Evolutionary conservation across 805 yeast species (phyloP).

Genomic region (Sugiyamaella chiloensis): DNA sequence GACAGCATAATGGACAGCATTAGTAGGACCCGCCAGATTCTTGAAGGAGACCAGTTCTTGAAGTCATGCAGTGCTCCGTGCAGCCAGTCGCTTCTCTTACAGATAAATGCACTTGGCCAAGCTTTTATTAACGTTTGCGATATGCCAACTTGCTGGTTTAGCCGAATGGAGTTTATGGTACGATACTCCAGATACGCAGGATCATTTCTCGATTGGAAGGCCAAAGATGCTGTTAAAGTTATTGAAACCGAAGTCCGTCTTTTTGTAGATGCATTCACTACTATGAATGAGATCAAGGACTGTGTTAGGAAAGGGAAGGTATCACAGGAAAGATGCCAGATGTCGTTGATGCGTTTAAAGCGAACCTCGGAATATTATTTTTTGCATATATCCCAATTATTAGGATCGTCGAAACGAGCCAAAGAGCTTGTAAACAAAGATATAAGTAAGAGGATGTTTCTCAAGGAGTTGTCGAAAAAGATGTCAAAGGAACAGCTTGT

Average conservation of each 20-base stretch:
- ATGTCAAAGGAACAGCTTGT: constrained; percentile 8
- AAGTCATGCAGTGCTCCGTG: constrained; percentile 10
- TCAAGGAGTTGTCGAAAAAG: constrained; percentile 11
- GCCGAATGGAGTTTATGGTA: constrained; percentile 20
- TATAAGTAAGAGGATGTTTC: constrained; percentile 11
- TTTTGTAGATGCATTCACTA: constrained; percentile 9
- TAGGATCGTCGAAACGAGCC: constrained; percentile 17
- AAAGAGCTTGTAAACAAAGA: constrained; percentile 15
- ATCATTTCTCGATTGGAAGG: constrained; percentile 19
- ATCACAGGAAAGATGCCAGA: constrained; percentile 8
- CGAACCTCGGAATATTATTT: constrained; percentile 9
- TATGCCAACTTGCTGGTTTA: constrained; percentile 16
- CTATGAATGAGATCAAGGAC: constrained; percentile 11
- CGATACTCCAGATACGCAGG: constrained; percentile 18
- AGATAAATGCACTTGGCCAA: constrained; percentile 17
- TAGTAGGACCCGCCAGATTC: background rate
- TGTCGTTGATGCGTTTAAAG: constrained; percentile 4
- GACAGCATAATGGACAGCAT: background rate
- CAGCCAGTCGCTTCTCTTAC: constrained; percentile 5
- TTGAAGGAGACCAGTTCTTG: constrained; percentile 4
- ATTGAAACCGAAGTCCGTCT: constrained; percentile 11
- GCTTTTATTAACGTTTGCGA: constrained; percentile 19
- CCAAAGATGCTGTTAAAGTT: constrained; percentile 16
- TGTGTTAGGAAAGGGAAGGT: constrained; percentile 12
- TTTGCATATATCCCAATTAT: constrained; percentile 9